Evolutionary conservation across 768 basidiomycete genomes (phyloP), one percentile per base, ranked within the genome.

Genomic region (Macrolepiota fuliginosa): DNA sequence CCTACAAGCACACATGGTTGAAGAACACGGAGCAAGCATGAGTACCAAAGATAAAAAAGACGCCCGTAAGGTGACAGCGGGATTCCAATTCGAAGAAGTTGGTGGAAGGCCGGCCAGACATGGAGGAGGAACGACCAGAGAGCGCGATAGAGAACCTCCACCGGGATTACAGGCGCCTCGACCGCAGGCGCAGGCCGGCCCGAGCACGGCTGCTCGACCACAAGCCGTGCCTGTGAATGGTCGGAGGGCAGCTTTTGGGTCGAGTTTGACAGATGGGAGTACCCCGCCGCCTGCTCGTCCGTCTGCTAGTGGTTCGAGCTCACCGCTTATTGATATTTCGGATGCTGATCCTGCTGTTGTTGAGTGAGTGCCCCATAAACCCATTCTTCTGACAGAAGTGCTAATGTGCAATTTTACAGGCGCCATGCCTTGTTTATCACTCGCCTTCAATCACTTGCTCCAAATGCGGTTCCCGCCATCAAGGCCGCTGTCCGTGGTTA

Each of bases 1-100:
- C 70, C 85, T 98, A 39, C 87, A 94, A 72, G 96, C 89, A 0
- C 97, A 99, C 71, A 88, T 90, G 76, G 88, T 98, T 10, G 88
- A 91, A 56, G 88, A 86, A 56, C 94, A 96, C 63, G 90, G 88
- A 9, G 83, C 80, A 0, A 86, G 86, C 35, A 88, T 92, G 87
- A 85, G 81, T 15, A 73, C 90, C 2, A 80, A 85, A 15, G 90
- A 90, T 66, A 85, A 82, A 65, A 85, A 81, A 61, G 89, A 89
- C 22, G 87, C 86, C 0, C 77, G 87, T 27, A 80, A 90, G 17
- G 76, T 96, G 7, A 82, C 87, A 61, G 86, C 94, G 37, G 86
- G 86, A 25, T 92, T 91, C 65, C 83, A 85, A 4, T 90, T 89
- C 50, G 76, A 81, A 52, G 76, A 80, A 24, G 73, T 74, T 0